Base-by-base conservation (phyloP, 768 basidiomycete genomes). In the Peribolospora kevripleyi region DNA sequence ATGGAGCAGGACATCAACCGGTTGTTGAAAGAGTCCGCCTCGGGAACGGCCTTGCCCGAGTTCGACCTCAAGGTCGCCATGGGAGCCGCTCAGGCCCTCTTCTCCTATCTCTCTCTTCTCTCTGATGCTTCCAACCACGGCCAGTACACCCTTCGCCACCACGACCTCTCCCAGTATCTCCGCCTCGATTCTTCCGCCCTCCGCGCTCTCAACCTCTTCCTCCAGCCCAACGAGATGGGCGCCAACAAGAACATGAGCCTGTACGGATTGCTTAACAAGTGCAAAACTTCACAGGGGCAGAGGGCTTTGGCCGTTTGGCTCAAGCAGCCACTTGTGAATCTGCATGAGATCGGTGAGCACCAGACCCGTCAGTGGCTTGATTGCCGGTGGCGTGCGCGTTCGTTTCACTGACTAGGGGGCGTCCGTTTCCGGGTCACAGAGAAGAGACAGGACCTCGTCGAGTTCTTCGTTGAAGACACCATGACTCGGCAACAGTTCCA, bases 101-200 rank as follows among this genome's bases (percentile, higher is more conserved):
- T 91, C 55, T 71, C 72, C 3, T 95, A 95, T 65, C 76, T 97
- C 0, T 73, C 76, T 11, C 78, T 98, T 4, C 70, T 86, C 3
- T 71, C 78, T 6, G 84, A 91, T 60, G 68, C 79, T 5, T 73
- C 78, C 3, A 86, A 90, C 61, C 78, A 81, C 59, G 81, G 79
- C 25, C 75, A 79, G 55, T 97, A 80, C 70, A 77, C 74, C 10
- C 73, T 98, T 9, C 75, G 75, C 45, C 83, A 81, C 0, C 90
- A 98, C 64, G 88, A 97, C 64, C 72, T 98, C 0, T 77, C 82
- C 2, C 88, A 84, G 64, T 97, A 81, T 67, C 93, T 98, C 88
- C 81, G 80, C 56, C 75, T 97, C 7, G 93, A 98, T 65, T 86
- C 93, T 2, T 91, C 87, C 58, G 91, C 93, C 0, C 70, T 97